A percentile compares a stretch with the other conserved stretches of the same genome.
Conservation (phyloP, 257 asterid genomes). For the Osmanthus fragrans region DNA sequence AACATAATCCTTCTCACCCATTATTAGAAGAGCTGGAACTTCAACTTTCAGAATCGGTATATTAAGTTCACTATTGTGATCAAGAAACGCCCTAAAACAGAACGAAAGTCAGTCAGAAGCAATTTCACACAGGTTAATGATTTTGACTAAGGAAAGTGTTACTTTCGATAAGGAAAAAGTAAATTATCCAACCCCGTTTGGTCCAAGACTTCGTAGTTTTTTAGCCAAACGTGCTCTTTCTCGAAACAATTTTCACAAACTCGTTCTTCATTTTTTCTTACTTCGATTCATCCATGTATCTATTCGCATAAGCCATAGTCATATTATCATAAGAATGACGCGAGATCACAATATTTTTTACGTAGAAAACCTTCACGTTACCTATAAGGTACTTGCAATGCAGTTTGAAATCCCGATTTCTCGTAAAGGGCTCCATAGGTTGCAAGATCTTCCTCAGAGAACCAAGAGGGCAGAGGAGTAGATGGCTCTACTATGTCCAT, state of each 20-base stretch:
- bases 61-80: slow-evolving; percentile 1
- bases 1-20: slow-evolving; percentile 64
- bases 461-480: slow-evolving; percentile 50
- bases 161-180: not conserved
- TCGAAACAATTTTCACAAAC: not conserved
- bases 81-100: slow-evolving; percentile 20
- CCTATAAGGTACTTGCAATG: slow-evolving; percentile 57
- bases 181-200: slow-evolving; percentile 25
- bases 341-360: not conserved
- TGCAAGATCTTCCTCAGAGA: slow-evolving; percentile 47
- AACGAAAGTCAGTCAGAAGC: no score
- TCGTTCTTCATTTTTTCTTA: not conserved
- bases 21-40: slow-evolving; percentile 46
- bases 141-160: no score
- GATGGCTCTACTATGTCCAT: slow-evolving; percentile 56
- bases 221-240: no score
- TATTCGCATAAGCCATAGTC: no score
- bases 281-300: no score
- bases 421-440: slow-evolving; percentile 37
- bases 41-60: slow-evolving; percentile 32
- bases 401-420: slow-evolving; percentile 49
- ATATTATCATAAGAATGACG: not conserved
- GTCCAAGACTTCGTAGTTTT: not conserved
- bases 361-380: not conserved
- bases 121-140: no score